Conservation (phyloP, 23 red algal species). For the Gracilaria domingensis region DNA sequence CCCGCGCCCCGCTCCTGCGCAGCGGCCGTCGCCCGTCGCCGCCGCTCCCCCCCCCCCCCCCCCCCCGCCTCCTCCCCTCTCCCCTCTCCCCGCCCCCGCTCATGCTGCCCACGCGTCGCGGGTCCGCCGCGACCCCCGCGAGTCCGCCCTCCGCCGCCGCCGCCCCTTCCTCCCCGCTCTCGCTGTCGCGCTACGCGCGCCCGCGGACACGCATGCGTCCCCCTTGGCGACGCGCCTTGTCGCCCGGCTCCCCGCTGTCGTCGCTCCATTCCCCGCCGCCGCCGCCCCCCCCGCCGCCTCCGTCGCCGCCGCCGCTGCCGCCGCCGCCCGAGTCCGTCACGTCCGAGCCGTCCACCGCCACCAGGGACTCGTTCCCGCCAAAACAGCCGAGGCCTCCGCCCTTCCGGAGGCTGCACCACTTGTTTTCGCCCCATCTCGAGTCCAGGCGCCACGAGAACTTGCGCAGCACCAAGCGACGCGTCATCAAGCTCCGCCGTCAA, state of each 20-base stretch:
- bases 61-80: neutral
- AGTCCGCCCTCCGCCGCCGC: neutral
- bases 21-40: constrained; percentile 3
- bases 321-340: constrained; percentile 24
- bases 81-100: neutral
- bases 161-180: neutral
- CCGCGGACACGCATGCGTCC: neutral
- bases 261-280: too few relatives aligned
- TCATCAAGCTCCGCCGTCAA: constrained; percentile 68
- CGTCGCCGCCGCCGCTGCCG: neutral
- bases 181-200: neutral
- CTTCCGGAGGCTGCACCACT: neutral
- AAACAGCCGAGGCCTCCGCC: neutral
- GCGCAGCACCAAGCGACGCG: constrained; percentile 65
- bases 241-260: neutral
- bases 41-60: neutral
- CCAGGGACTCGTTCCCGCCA: constrained; percentile 12
- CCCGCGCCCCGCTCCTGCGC: neutral
- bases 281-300: neutral
- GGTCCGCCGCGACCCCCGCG: neutral
- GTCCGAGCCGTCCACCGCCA: constrained; percentile 27
- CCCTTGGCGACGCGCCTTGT: neutral
- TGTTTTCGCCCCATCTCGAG: constrained; percentile 6
- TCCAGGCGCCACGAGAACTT: constrained; percentile 50
- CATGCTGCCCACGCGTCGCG: constrained; percentile 5